These are phyloP conservation scores for Phaeosphaeriaceae sp. DNA, from an alignment of 2,329 filamentous ascomycete species.

Conservation along the genomic window DNA sequence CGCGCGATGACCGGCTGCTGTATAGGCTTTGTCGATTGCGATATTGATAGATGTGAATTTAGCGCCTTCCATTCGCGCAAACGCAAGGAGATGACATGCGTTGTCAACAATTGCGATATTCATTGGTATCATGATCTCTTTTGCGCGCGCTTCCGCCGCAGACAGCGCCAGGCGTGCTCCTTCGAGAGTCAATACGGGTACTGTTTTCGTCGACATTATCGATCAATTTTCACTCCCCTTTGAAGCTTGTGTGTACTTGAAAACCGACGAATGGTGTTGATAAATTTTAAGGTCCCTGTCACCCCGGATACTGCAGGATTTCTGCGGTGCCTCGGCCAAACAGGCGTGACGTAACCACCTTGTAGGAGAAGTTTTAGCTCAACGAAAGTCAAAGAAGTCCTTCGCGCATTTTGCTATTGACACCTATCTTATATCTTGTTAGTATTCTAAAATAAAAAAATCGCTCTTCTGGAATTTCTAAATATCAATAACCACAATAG, in stretches of 20 bases:
- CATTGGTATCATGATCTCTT: slow-evolving; percentile 50
- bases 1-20: slow-evolving; percentile 60
- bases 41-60: slow-evolving; percentile 62
- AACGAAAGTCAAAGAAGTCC: too few relatives aligned
- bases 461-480: not conserved
- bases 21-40: slow-evolving; percentile 68
- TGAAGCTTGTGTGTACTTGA: too few relatives aligned
- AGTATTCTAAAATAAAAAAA: too few relatives aligned
- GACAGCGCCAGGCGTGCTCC: slow-evolving; percentile 46
- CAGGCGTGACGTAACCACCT: slow-evolving; percentile 3
- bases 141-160: slow-evolving; percentile 46
- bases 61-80: slow-evolving; percentile 56
- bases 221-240: too few relatives aligned
- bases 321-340: slow-evolving; percentile 1
- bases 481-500: slow-evolving; percentile 1
- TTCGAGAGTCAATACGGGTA: slow-evolving; percentile 43
- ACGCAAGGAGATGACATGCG: slow-evolving; percentile 55
- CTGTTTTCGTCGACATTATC: slow-evolving; percentile 41
- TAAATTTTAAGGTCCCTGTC: not conserved
- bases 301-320: slow-evolving; percentile 4
- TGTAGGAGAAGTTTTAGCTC: slow-evolving; percentile 5
- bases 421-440: too few relatives aligned
- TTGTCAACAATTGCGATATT: slow-evolving; percentile 59
- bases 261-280: too few relatives aligned
- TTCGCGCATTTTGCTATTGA: too few relatives aligned